Evolutionary conservation across 495 filamentous ascomycete species (phyloP), one percentile per base, ranked within the genome.

Genomic region (Penicillium canariense): DNA sequence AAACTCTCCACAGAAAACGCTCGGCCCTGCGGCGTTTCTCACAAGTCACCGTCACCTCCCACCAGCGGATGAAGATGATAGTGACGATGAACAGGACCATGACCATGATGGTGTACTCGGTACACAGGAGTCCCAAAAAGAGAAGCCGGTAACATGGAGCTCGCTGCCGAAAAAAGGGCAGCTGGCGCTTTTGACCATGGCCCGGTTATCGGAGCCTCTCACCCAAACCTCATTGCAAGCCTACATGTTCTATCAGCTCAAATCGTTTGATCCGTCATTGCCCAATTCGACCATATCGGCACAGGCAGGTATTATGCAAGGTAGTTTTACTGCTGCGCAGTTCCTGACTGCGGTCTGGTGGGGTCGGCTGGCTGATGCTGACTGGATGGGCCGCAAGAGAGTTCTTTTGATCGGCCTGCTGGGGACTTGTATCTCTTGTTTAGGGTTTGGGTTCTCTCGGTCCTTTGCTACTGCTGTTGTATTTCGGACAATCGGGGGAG

Each of bases 381-480:
- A 81, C 26, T 75, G 75, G 64, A 80, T 84, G 51, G 90, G 90
- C 2, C 75, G 90, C 38, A 96, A 94, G 70, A 83, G 80, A 39
- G 87, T 92, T 20, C 72, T 96, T 44, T 55, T 94, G 52, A 84
- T 94, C 48, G 90, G 89, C 3, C 68, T 92, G 30, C 54, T 83
- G 20, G 89, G 89, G 0, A 91, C 88, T 1, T 81, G 81, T 55
- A 67, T 91, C 28, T 88, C 86, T 0, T 83, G 81, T 56, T 32
- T 92, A 10, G 90, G 90, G 1, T 96, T 93, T 63, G 90, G 88
- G 7, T 92, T 96, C 64, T 85, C 86, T 3, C 79, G 75, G 15
- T 80, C 75, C 7, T 93, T 93, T 61, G 73, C 71, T 44, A 76
- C 82, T 32, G 90, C 89, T 4, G 70, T 88, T 32, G 55, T 86